Base-by-base conservation (phyloP, 2,329 filamentous ascomycete genomes). In the Diaporthe aspalathi region DNA sequence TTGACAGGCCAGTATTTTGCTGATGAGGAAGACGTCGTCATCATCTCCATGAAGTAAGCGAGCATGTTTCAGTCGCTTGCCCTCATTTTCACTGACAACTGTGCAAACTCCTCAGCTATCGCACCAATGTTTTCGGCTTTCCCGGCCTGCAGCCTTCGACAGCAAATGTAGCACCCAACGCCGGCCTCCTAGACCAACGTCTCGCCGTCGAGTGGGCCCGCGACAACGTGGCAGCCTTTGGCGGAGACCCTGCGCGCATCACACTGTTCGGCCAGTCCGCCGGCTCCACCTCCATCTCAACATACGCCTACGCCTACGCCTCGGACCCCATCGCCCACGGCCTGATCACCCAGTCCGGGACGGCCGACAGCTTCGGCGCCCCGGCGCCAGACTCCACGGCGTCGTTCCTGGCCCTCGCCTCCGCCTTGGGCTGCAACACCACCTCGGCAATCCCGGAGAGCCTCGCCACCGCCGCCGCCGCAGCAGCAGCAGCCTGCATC, bases 131-230 rank as follows among this genome's bases (percentile, higher is more conserved):
- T 7, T 67, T 67, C 22, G 69, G 69, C 5, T 70, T 70, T 43
- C 62, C 69, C 27, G 69, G 69, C 17, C 47, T 45, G 11, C 35
- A 29, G 17, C 47, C 68, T 35, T 45, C 57, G 16, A n/a, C 38
- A 7, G 60, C 45, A 45, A 65, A 65, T 5, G 60, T 65, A 4
- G 45, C 35, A 16, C 50, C 32, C 24, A 70, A 70, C 24, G 60
- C 65, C 16, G 68, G 68, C 14, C 68, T 70, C 5, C 45, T 66
- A 2, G 68, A 70, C 60, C 68, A 70, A 62, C 68, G 68, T n/a
- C 60, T 70, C 2, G 68, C 68, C 3, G 35, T 70, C 17, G 68
- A 70, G n/a, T 70, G 68, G 68, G 60, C 65, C 17, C 60, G 68
- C 5, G 68, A 70, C 60, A 70, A 70, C 17, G 53, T 67, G 8